Evolutionary conservation across 306 rosid genomes (phyloP).

Genomic region (Trifolium fragiferum): DNA sequence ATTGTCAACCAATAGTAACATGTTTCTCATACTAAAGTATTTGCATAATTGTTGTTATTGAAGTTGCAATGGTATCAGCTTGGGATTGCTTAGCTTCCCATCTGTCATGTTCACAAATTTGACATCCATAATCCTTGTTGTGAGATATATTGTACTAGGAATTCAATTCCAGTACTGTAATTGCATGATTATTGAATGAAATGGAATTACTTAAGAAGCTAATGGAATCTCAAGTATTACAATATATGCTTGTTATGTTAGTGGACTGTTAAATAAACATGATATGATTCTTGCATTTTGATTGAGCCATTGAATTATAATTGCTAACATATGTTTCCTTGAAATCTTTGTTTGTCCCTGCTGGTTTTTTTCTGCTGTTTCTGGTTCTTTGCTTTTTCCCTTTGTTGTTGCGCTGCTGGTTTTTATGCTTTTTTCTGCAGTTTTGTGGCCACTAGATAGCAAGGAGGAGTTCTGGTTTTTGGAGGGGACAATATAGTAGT

Average conservation of each 20-base stretch:
- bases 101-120: conserved; percentile 30
- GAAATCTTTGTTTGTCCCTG: conserved; percentile 29
- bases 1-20: too few species aligned
- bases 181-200: conserved; percentile 27
- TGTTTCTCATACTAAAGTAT: too few species aligned
- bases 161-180: conserved; percentile 14
- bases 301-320: conserved; percentile 9
- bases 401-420: too few species aligned
- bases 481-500: too few species aligned
- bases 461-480: too few species aligned
- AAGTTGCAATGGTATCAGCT: not conserved
- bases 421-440: too few species aligned
- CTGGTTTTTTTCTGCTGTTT: too few species aligned
- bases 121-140: conserved; percentile 21
- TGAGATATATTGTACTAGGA: conserved; percentile 23
- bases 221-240: conserved; percentile 21
- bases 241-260: not conserved
- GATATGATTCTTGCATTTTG: conserved; percentile 23
- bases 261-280: conserved; percentile 4
- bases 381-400: too few species aligned
- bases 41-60: too few species aligned
- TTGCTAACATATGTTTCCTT: conserved; percentile 18
- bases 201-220: conserved; percentile 32
- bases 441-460: too few species aligned
- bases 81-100: conserved; percentile 22